Evolutionary conservation across 306 rosid species (phyloP).

Genomic region (Coriaria nepalensis): DNA sequence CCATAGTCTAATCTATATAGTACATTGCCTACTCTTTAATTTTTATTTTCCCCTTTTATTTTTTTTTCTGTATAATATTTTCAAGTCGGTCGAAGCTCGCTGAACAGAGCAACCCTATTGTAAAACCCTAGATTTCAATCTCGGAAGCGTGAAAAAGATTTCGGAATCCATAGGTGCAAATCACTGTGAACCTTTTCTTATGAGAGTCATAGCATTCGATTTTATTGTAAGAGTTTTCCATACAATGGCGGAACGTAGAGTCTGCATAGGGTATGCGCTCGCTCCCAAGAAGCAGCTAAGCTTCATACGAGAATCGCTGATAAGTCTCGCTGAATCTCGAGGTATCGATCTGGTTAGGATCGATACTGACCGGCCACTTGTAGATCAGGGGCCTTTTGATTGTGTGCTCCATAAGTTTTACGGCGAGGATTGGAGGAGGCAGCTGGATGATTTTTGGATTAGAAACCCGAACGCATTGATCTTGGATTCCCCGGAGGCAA

Average conservation of each 20-base stretch:
- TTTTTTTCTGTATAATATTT: too few relatives aligned
- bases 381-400: conserved; percentile 75
- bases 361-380: conserved; percentile 25
- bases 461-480: conserved; percentile 48
- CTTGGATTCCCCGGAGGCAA: conserved; percentile 63
- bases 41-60: too few relatives aligned
- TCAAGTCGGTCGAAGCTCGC: too few relatives aligned
- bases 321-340: conserved; percentile 45
- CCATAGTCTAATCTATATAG: too few relatives aligned
- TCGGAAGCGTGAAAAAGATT: too few relatives aligned
- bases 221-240: neutral
- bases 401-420: conserved; percentile 75
- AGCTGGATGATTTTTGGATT: conserved; percentile 29
- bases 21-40: too few relatives aligned
- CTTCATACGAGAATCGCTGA: conserved; percentile 60
- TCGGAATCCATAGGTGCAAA: too few relatives aligned
- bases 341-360: conserved; percentile 56
- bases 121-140: too few relatives aligned
- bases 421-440: conserved; percentile 57
- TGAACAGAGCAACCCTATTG: too few relatives aligned
- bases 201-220: conserved; percentile 18
- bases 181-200: conserved; percentile 1
- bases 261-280: conserved; percentile 62
- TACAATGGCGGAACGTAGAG: conserved; percentile 56
- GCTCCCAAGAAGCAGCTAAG: conserved; percentile 73